phyloP scores from a whole-genome alignment of 2,329 filamentous ascomycete species.

The Venturia aucupariae region DNA sequence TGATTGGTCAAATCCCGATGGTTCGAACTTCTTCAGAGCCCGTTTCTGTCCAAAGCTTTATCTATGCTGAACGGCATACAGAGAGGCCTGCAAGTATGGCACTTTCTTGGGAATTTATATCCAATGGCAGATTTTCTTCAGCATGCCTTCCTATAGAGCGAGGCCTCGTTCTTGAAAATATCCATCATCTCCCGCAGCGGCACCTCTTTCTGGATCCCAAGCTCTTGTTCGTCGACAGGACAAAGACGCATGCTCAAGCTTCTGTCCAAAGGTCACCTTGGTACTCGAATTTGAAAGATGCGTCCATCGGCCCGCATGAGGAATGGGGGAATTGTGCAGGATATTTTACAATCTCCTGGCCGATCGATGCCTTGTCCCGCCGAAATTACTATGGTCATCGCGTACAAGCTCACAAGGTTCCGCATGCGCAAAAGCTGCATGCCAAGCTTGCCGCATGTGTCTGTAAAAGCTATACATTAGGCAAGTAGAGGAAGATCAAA shows the following conservation, averaged over 20 bases:
- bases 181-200: neutral
- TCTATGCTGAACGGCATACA: neutral
- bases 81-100: neutral
- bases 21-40: neutral
- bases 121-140: neutral
- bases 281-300: neutral
- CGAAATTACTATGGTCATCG: neutral
- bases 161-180: neutral
- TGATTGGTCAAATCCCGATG: neutral
- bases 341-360: neutral
- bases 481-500: neutral
- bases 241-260: neutral
- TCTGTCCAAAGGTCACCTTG: neutral
- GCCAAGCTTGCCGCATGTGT: neutral
- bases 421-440: neutral
- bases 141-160: neutral
- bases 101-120: neutral
- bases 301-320: neutral
- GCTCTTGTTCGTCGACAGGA: neutral
- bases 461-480: neutral
- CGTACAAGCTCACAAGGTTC: neutral
- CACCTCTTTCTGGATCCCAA: neutral
- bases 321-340: neutral
- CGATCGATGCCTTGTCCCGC: neutral
- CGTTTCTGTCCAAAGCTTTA: neutral